phyloP scores from a whole-genome alignment of 768 basidiomycete genomes.

The Nidularia sp. region DNA sequence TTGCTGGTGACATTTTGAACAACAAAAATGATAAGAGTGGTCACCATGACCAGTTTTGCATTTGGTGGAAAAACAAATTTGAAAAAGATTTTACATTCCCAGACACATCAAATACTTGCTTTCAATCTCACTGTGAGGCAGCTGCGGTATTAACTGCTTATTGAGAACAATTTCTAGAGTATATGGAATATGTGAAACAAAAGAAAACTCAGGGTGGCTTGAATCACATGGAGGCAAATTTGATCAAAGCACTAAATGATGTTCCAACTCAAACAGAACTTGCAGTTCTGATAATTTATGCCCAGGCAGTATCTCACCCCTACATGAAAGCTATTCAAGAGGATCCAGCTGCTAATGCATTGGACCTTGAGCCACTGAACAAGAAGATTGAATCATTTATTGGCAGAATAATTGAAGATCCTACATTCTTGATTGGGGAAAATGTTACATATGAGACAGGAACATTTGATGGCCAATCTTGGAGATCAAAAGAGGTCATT shows the following conservation, averaged over 20 bases:
- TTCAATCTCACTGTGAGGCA: conserved; percentile 17
- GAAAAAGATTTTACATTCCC: conserved; percentile 14
- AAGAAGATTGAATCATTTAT: neutral
- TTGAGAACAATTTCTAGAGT: conserved; percentile 12
- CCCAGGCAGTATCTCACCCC: conserved; percentile 11
- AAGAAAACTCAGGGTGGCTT: conserved; percentile 18
- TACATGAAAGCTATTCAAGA: conserved; percentile 10
- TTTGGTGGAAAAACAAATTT: no score
- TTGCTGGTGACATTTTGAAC: no score
- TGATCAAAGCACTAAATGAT: conserved; percentile 16
- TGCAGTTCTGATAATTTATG: conserved; percentile 11
- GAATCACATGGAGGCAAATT: conserved; percentile 20
- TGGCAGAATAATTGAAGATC: no score
- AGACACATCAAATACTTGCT: conserved; percentile 18
- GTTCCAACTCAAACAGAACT: conserved; percentile 12
- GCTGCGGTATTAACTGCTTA: conserved; percentile 16
- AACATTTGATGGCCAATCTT: conserved; percentile 2
- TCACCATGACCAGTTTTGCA: no score
- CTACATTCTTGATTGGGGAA: neutral
- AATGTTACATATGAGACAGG: neutral
- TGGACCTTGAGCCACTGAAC: conserved; percentile 4
- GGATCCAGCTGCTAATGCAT: conserved; percentile 2
- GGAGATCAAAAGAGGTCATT: neutral
- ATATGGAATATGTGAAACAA: conserved; percentile 13
- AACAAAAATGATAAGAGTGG: no score